Base-by-base conservation (phyloP, 2,329 filamentous ascomycete species). In the Xylariaceae sp. region DNA sequence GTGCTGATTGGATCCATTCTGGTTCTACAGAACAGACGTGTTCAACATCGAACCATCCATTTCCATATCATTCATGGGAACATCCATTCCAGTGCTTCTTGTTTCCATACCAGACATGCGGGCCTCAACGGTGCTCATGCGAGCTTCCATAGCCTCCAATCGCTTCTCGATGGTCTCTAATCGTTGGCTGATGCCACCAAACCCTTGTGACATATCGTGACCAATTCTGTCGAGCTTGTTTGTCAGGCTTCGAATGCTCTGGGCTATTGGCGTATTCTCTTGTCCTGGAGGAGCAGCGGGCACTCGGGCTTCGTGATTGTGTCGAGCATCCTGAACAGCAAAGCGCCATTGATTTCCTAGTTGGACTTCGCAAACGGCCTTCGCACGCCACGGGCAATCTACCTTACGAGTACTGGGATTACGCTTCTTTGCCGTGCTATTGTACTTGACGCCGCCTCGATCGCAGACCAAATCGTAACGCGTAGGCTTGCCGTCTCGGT, bases 341-440 rank as follows among this genome's bases (percentile, higher is more conserved):
- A 81, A 81, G n/a, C 78, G 74, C 78, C 78, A 81, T 60, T 80
- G 77, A 47, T 81, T 79, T 32, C 73, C 73, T 9, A 81, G 65
- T 57, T 79, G 76, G 6, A 81, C 78, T 55, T 81, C 78, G 48
- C 78, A 81, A 17, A 81, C 78, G 18, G 78, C 78, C 64, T 81
- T 81, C 41, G 78, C 78, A 39, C 76, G 74, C 65, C 78, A 81
- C 9, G 78, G 78, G 42, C 78, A 81, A 57, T 81, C 78, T 41
- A 81, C 76, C 62, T 81, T 81, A 56, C 78, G 76, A 33, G 78
- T 81, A 40, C 75, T 79, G 1, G 78, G 78, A 51, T 79, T 81
- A 42, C 78, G 73, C 65, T 81, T 81, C 68, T 81, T 81, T 7
- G 78, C 78, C 2, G 78, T 81, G 61, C 77, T 81, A 64, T 68